phyloP scores from a whole-genome alignment of 176 grass and related monocot genomes.

The Guadua angustifolia region DNA sequence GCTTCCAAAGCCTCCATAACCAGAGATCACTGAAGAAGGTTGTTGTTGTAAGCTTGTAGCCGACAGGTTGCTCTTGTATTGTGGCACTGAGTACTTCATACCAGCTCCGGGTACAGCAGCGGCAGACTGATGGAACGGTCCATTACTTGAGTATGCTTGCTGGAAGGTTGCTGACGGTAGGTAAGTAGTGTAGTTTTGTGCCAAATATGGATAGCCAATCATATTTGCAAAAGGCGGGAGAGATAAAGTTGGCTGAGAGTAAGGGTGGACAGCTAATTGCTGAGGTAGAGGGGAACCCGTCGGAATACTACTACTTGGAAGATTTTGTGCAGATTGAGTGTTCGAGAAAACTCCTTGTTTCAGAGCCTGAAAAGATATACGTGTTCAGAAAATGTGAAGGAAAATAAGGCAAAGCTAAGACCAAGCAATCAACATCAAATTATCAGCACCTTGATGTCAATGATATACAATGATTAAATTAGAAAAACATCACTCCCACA shows the following conservation, averaged over 20 bases:
- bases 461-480: background rate
- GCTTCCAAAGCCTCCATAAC: constrained; percentile 83
- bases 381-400: constrained; percentile 10
- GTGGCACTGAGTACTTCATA: constrained; percentile 84
- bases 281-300: constrained; percentile 70
- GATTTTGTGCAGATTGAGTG: constrained; percentile 62
- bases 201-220: constrained; percentile 85
- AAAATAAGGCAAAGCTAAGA: background rate
- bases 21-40: constrained; percentile 67
- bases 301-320: constrained; percentile 60
- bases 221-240: constrained; percentile 77
- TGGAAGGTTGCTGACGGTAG: constrained; percentile 81
- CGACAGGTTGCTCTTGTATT: constrained; percentile 82
- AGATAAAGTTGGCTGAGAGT: constrained; percentile 87
- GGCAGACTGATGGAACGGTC: constrained; percentile 80
- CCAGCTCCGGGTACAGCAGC: constrained; percentile 67
- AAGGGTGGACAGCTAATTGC: constrained; percentile 84
- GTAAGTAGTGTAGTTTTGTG: constrained; percentile 82
- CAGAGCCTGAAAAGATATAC: constrained; percentile 53
- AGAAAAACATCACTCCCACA: background rate
- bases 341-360: constrained; percentile 80
- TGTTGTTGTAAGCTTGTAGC: constrained; percentile 66
- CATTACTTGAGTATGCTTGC: constrained; percentile 85
- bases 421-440: constrained; percentile 7
- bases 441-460: background rate